Base-by-base conservation (phyloP, 1,284 basidiomycete genomes). In the Abortiporus biennis region DNA sequence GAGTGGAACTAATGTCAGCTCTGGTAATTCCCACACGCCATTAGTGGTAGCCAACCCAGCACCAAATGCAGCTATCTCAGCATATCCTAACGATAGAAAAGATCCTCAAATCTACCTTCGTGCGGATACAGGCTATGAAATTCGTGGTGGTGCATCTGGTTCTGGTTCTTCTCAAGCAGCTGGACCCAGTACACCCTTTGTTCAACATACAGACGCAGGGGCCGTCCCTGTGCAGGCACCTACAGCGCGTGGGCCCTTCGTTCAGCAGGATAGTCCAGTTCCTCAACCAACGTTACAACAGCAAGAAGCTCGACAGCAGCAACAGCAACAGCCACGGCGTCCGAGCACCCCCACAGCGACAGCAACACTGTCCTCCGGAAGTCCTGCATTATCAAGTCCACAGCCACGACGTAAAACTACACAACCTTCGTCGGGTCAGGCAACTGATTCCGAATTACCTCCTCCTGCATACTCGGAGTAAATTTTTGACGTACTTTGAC, bases 121-220 rank as follows among this genome's bases (percentile, higher is more conserved):
- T 12, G 12, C 30, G 17, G 40, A 42, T 22, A 33, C 39, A 8
- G 40, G 40, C 6, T 42, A 42, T 27, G 19, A 33, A 20, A n/a
- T 22, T 4, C 30, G n/a, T 34, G 40, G 31, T 5, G 16, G 13
- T 5, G n/a, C 13, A 25, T 4, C 13, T 8, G 17, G 13, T 16
- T n/a, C 37, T 11, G 13, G n/a, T 15, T 29, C 27, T 29, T 29
- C 27, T n/a, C 27, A 29, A n/a, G 27, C 27, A 20, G 16, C 5
- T 12, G 16, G 12, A 11, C 6, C 29, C 30, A 33, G 29, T 5
- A 12, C 29, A 9, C 16, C 40, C 13, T 25, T 42, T 25, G n/a
- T 42, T 4, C 41, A 42, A 37, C 41, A 42, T 21, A 24, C 32
- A 29, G 41, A 42, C 29, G 41, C 13, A 2, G 41, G 41, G 17